These are phyloP conservation scores for Tricholoma matsutake DNA, from an alignment of 768 basidiomycete species.

Conservation along the genomic window DNA sequence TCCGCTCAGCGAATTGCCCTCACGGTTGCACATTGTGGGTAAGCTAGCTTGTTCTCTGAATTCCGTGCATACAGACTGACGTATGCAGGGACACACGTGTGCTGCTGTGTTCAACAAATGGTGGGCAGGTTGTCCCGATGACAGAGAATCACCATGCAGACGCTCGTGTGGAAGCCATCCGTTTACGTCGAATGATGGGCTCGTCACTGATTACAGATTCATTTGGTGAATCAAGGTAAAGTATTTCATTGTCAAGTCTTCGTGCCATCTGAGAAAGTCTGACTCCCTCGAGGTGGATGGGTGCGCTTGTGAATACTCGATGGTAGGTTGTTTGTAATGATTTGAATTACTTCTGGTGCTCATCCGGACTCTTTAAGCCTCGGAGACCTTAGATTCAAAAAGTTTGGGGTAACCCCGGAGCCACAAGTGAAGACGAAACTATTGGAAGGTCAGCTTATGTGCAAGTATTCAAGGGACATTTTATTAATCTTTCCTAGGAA, in stretches of 20 bases:
- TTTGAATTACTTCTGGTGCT: neutral
- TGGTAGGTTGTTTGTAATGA: slow-evolving; percentile 45
- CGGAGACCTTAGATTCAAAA: slow-evolving; percentile 87
- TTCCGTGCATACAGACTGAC: slow-evolving; percentile 1
- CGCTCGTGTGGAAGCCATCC: slow-evolving; percentile 76
- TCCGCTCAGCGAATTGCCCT: slow-evolving; percentile 69
- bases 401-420: slow-evolving; percentile 89
- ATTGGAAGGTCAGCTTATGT: slow-evolving; percentile 54
- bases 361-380: slow-evolving; percentile 45
- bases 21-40: slow-evolving; percentile 95
- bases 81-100: slow-evolving; percentile 80
- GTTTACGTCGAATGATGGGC: slow-evolving; percentile 88
- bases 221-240: slow-evolving; percentile 86
- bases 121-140: slow-evolving; percentile 76
- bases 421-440: slow-evolving; percentile 81
- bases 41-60: slow-evolving; percentile 14
- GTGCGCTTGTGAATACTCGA: slow-evolving; percentile 87
- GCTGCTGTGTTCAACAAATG: slow-evolving; percentile 70
- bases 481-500: slow-evolving; percentile 41
- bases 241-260: neutral
- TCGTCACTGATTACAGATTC: slow-evolving; percentile 89
- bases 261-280: neutral
- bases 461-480: neutral
- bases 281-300: slow-evolving; percentile 77
- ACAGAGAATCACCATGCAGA: slow-evolving; percentile 98